These are phyloP conservation scores for Trichoderma guizhouense DNA, from an alignment of 2,329 filamentous ascomycete species.

Conservation along the genomic window DNA sequence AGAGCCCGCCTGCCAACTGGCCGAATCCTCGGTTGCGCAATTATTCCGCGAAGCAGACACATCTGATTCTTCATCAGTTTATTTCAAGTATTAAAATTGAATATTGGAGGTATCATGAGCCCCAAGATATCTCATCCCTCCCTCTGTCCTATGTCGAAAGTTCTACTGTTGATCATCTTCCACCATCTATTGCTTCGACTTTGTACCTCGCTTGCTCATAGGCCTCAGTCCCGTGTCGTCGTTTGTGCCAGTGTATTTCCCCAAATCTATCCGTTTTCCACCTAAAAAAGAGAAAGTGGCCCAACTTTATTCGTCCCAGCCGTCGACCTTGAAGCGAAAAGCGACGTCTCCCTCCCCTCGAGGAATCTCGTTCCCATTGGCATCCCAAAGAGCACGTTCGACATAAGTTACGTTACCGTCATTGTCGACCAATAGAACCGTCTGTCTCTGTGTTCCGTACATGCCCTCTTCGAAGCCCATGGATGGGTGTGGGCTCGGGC, in stretches of 20 bases:
- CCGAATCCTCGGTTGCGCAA: background rate
- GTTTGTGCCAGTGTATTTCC: background rate
- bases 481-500: slow-evolving; percentile 18
- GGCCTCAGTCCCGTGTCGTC: background rate
- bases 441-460: slow-evolving; percentile 65
- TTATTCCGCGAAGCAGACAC: background rate
- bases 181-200: background rate
- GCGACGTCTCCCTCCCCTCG: slow-evolving; percentile 54
- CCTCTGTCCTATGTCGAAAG: background rate
- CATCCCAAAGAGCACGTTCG: slow-evolving; percentile 59
- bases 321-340: slow-evolving; percentile 55
- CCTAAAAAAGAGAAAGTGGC: background rate
- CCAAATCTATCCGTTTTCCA: background rate
- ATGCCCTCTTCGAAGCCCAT: slow-evolving; percentile 55
- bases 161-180: background rate
- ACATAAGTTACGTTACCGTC: slow-evolving; percentile 58
- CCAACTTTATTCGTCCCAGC: slow-evolving; percentile 38
- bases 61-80: background rate
- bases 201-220: background rate
- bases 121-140: background rate
- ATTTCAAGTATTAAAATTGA: background rate
- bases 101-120: background rate
- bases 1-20: background rate
- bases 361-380: slow-evolving; percentile 51
- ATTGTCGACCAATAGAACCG: slow-evolving; percentile 59